Percentiles rank a stretch among this genome's conserved stretches.
Conservation (phyloP, 495 filamentous ascomycete species). For the Penicillium steckii region DNA sequence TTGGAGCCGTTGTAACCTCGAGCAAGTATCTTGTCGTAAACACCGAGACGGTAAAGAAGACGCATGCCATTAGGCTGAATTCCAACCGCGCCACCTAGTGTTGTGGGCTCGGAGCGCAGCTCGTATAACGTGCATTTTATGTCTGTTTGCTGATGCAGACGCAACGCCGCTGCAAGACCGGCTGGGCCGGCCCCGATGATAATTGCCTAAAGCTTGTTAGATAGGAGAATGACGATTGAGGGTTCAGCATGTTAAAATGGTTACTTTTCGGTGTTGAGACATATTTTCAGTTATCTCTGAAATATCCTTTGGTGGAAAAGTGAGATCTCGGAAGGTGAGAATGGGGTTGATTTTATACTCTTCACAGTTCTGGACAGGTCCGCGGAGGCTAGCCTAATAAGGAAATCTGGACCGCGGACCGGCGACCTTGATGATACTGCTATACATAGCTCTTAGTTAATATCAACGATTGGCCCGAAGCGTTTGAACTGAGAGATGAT, state of each 20-base stretch:
- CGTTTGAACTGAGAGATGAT: no score
- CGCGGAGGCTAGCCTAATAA: background rate
- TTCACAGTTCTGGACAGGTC: background rate
- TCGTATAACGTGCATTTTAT: conserved; percentile 32
- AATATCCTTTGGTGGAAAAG: background rate
- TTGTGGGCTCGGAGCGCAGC: conserved; percentile 30
- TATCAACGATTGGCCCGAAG: no score
- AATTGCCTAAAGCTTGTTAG: conserved; percentile 25
- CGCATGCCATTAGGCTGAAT: conserved; percentile 49
- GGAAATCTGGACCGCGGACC: background rate
- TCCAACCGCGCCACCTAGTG: conserved; percentile 47
- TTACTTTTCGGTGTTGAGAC: conserved; percentile 12
- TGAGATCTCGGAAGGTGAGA: background rate
- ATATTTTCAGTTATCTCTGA: background rate
- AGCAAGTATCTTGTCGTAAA: conserved; percentile 27
- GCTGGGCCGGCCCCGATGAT: conserved; percentile 57
- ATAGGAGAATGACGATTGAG: no score
- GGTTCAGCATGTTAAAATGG: background rate
- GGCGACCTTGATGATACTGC: no score
- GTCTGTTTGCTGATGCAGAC: conserved; percentile 26
- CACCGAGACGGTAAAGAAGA: conserved; percentile 38
- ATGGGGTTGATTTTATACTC: background rate
- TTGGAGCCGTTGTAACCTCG: conserved; percentile 23
- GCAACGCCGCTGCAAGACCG: conserved; percentile 29
- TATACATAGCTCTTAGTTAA: no score